Conservation (phyloP, 768 basidiomycete genomes). For the Dentipellis fragilis region DNA sequence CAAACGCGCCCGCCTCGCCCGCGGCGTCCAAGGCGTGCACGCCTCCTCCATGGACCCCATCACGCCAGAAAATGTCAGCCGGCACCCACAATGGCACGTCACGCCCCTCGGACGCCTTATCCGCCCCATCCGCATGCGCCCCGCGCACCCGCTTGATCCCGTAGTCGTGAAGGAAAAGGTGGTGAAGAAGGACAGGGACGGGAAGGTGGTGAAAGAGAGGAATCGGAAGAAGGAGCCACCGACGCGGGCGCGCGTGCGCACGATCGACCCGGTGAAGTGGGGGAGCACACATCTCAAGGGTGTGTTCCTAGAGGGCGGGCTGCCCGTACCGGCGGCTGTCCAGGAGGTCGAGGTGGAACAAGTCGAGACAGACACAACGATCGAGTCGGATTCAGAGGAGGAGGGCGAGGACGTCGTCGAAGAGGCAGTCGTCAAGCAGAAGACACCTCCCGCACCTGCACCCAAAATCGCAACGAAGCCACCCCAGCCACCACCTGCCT, state of each 20-base stretch:
- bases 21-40: conserved; percentile 29
- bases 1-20: conserved; percentile 31
- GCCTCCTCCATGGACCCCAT: conserved; percentile 57
- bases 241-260: conserved; percentile 45
- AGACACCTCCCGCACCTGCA: not conserved
- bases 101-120: conserved; percentile 59
- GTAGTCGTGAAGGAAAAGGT: conserved; percentile 9
- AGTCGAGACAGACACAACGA: not conserved
- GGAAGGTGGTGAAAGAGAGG: conserved; percentile 25
- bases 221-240: conserved; percentile 41
- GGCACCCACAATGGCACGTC: conserved; percentile 56
- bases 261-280: conserved; percentile 67
- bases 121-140: conserved; percentile 61
- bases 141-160: conserved; percentile 41
- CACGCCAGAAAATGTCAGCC: conserved; percentile 44
- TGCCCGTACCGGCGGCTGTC: not conserved
- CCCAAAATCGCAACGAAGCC: not conserved
- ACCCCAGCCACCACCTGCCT: not conserved
- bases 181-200: conserved; percentile 14
- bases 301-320: conserved; percentile 38
- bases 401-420: not conserved
- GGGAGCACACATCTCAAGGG: conserved; percentile 65
- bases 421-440: not conserved
- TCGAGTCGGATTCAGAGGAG: not conserved
- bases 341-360: not conserved